phyloP scores from a whole-genome alignment of 768 basidiomycete species.

The Hygrocybe coccinea region DNA sequence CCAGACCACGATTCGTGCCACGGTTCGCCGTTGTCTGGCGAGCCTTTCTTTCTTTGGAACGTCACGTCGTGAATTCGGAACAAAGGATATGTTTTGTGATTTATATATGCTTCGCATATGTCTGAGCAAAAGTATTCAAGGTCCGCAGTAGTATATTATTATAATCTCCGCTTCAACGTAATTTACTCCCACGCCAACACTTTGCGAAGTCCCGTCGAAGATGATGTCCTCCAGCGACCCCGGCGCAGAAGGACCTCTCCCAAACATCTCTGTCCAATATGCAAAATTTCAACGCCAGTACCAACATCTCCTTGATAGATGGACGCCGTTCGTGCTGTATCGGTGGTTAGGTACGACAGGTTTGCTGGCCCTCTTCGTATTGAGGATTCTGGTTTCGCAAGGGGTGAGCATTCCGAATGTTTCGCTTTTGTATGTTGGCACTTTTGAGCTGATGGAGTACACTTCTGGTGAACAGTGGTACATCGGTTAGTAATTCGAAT shows the following conservation, averaged over 20 bases:
- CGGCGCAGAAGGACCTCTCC: slow-evolving; percentile 43
- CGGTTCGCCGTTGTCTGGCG: too few relatives aligned
- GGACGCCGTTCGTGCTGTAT: slow-evolving; percentile 85
- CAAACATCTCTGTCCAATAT: slow-evolving; percentile 44
- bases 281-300: slow-evolving; percentile 67
- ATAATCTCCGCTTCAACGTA: too few relatives aligned
- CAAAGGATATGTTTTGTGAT: too few relatives aligned
- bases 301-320: slow-evolving; percentile 84
- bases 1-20: too few relatives aligned
- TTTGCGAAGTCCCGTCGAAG: too few relatives aligned
- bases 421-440: slow-evolving; percentile 5
- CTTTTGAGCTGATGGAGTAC: slow-evolving; percentile 8
- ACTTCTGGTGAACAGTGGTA: slow-evolving; percentile 85
- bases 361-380: slow-evolving; percentile 67
- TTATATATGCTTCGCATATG: too few relatives aligned
- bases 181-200: too few relatives aligned
- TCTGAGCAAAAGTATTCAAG: too few relatives aligned
- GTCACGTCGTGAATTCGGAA: too few relatives aligned
- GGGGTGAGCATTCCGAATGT: slow-evolving; percentile 58
- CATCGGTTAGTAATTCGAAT: slow-evolving; percentile 60
- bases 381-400: slow-evolving; percentile 84
- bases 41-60: too few relatives aligned
- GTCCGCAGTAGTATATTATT: too few relatives aligned
- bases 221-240: slow-evolving; percentile 50
- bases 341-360: slow-evolving; percentile 81